Evolutionary conservation across 345 rosid species (phyloP), one percentile per base, ranked within the genome.

Genomic region (Eucalyptus regnans): DNA sequence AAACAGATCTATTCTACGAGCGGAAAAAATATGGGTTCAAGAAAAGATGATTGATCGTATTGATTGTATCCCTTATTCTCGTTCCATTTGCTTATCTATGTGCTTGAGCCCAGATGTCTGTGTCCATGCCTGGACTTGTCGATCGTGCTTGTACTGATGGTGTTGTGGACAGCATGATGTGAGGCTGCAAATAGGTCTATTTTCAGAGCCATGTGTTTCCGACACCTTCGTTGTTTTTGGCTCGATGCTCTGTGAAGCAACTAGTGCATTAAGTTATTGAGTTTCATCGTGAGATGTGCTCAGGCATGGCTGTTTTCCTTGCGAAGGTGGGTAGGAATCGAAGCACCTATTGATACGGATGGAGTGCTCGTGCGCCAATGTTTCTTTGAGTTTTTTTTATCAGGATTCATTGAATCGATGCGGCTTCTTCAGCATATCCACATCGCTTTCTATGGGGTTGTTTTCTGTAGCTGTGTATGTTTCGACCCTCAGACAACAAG

Each of bases 1-100:
- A 92, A 71, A 90, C 92, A 43, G 92, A 90, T 87, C 49, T 91
- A n/a, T 92, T 92, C 87, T 92, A 90, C 0, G 93, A 92, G 50
- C 91, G 92, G 7, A 90, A 92, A 91, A 92, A 89, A 83, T 90
- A 90, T 81, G 93, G 91, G 60, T 92, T 92, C 27, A 92, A 90
- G 92, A 90, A 92, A 88, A 68, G 92, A 89, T 92, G 89, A 88
- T 50, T 4, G 41, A 15, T 15, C 10, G 41, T 64, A n/a, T 64
- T 3, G 5, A 64, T n/a, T 64, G 37, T 15, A n/a, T 7, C 76
- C 18, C 76, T n/a, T 64, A n/a, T 29, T n/a, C 37, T 7, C 9
- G 20, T 64, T n/a, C 76, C 41, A 64, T 64, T 64, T 15, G 37
- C 5, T 64, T n/a, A 7, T n/a, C 20, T 14, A n/a, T 62, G 71